Conservation (phyloP, 345 rosid genomes). For the Eucalyptus marginata region DNA sequence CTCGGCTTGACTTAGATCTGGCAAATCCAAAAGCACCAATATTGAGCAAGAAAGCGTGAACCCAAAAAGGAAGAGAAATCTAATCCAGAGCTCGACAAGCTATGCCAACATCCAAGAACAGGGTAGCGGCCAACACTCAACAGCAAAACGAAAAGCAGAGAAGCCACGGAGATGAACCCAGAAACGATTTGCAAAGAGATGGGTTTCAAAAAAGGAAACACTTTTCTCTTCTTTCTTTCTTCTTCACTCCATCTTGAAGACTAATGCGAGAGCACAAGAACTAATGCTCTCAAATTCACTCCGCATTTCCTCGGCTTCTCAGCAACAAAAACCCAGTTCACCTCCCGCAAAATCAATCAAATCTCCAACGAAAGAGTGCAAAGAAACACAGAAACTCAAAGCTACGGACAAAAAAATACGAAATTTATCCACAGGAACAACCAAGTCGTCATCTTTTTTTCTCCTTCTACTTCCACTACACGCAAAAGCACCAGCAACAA, state of each 20-base stretch:
- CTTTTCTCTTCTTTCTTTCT: not conserved
- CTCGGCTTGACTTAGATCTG: conserved; percentile 4
- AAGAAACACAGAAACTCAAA: not conserved
- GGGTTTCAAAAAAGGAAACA: not conserved
- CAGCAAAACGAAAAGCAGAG: not conserved
- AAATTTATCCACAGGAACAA: not conserved
- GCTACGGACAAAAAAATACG: not conserved
- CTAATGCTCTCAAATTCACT: not conserved
- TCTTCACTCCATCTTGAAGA: not conserved
- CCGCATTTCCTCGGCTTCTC: not conserved
- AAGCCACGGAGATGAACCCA: not conserved
- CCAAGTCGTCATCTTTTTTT: not conserved
- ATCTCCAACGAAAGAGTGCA: no score
- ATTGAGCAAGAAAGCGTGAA: not conserved
- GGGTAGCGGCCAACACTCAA: not conserved
- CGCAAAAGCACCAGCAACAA: not conserved
- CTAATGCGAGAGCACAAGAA: not conserved
- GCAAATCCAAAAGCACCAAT: not conserved
- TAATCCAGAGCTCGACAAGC: not conserved
- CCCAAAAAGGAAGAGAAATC: not conserved
- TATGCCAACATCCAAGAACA: not conserved
- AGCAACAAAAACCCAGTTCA: not conserved
- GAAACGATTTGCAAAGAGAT: not conserved
- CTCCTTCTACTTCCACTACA: not conserved
- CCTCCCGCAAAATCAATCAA: not conserved